A percentile compares a stretch with the other conserved stretches of the same genome.
Evolutionary conservation across 805 yeast species (phyloP).

Genomic region (Candida lessepsii): DNA sequence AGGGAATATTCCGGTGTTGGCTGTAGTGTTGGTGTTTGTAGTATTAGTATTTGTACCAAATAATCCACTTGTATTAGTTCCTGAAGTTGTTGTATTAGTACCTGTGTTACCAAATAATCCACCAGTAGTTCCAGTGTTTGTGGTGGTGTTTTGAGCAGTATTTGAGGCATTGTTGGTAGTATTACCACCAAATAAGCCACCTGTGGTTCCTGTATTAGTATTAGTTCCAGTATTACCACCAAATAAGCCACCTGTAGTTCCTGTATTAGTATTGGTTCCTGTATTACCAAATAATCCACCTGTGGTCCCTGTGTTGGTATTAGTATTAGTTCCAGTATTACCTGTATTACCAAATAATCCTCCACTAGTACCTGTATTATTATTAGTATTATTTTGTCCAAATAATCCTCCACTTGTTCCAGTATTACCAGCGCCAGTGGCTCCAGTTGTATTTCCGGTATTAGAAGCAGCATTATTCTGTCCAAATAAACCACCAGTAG

Average conservation of each 20-base stretch:
- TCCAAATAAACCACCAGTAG: conserved; percentile 5
- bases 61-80: neutral
- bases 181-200: conserved; percentile 7
- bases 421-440: too few species aligned
- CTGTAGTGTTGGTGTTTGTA: neutral
- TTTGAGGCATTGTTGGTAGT: neutral
- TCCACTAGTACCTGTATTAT: neutral
- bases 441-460: conserved; percentile 1
- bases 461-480: conserved; percentile 2
- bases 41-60: neutral
- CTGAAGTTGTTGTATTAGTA: neutral
- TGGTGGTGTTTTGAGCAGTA: too few species aligned
- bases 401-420: conserved; percentile 1
- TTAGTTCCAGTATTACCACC: conserved; percentile 8
- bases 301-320: neutral
- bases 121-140: neutral
- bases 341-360: conserved; percentile 4
- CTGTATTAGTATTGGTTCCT: neutral
- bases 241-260: conserved; percentile 2
- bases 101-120: conserved; percentile 2
- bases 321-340: neutral
- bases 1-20: neutral
- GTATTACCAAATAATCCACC: conserved; percentile 3
- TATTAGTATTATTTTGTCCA: neutral
- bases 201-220: conserved; percentile 7